Evolutionary conservation across 345 rosid species (phyloP), one percentile per base, ranked within the genome.

Genomic region (Schrenkiella parvula): DNA sequence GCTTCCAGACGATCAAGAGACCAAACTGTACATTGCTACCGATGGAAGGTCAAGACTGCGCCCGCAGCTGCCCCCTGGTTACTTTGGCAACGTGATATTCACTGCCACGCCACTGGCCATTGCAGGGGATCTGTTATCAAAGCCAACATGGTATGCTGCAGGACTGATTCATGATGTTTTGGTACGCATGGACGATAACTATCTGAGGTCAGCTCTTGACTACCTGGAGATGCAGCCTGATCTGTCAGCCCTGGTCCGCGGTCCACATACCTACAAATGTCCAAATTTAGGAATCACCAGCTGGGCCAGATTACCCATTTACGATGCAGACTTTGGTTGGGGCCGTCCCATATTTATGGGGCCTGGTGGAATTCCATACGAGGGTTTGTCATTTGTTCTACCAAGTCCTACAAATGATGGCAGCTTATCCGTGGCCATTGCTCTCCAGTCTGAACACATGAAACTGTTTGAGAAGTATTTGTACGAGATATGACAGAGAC

Each of bases 301-400:
- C 64, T 92, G 98, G 98, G 88, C 71, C 42, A 84, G 96, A 71
- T 70, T 92, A 71, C 96, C 98, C 6, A 88, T 89, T 67, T 90
- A 92, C 57, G 96, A 89, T 17, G 96, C 95, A 5, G 98, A 92
- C 77, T 92, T 92, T 22, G 97, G 98, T 2, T 92, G 98, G 98
- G 98, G 98, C 2, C 80, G 97, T 17, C 97, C 96, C 37, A 84
- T 92, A 13, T 90, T 87, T 43, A 88, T 92, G 97, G 98, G 98
- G 21, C 97, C 97, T 17, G 97, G 97, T 46, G 91, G 95, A 10
- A 84, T 88, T 50, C 84, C 95, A 19, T 90, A 84, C 31, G 98
- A 92, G 70, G 98, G 98, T 26, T 65, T 88, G 34, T 84, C 97
- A 0, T 88, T 90, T 79, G 77, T 88, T 44, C 67, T 90, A 51